A percentile compares a stretch with the other conserved stretches of the same genome.
Conservation (phyloP, 2,329 filamentous ascomycete genomes). For the Verruconis gallopava region DNA sequence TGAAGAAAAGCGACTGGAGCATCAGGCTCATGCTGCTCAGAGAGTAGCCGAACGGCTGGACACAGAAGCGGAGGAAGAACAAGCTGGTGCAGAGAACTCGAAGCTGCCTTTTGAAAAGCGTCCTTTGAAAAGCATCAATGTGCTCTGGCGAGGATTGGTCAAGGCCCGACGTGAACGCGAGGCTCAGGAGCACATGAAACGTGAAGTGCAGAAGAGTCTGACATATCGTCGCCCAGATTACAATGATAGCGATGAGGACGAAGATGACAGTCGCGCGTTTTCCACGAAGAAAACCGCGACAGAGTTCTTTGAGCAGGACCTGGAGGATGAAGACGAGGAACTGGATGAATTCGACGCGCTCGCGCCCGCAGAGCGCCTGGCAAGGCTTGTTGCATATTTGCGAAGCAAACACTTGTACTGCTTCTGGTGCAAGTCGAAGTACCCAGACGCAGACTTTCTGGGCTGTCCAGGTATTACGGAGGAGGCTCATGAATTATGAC, state of each 20-base stretch:
- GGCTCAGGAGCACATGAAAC: slow-evolving; percentile 49
- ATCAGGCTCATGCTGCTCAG: slow-evolving; percentile 63
- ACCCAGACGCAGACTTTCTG: slow-evolving; percentile 62
- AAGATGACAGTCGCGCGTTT: slow-evolving; percentile 57
- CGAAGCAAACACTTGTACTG: slow-evolving; percentile 67
- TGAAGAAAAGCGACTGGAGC: slow-evolving; percentile 40
- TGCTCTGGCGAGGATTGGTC: slow-evolving; percentile 69
- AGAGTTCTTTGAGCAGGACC: slow-evolving; percentile 50
- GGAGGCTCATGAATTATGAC: slow-evolving; percentile 57
- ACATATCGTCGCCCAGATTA: slow-evolving; percentile 45
- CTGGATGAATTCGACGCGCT: slow-evolving; percentile 67
- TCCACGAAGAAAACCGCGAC: slow-evolving; percentile 41
- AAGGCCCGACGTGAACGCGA: slow-evolving; percentile 57
- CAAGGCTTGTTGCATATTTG: slow-evolving; percentile 53
- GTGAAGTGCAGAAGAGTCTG: slow-evolving; percentile 50
- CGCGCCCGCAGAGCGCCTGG: slow-evolving; percentile 52
- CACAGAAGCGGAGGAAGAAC: slow-evolving; percentile 32
- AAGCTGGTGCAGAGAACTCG: slow-evolving; percentile 16
- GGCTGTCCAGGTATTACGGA: slow-evolving; percentile 81
- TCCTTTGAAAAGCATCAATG: slow-evolving; percentile 54
- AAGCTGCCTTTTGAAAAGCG: slow-evolving; percentile 16
- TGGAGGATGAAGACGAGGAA: slow-evolving; percentile 70
- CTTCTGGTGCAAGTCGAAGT: slow-evolving; percentile 89
- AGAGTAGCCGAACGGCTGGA: slow-evolving; percentile 69
- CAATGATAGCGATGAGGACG: slow-evolving; percentile 55